Base-by-base conservation (phyloP, 2,329 filamentous ascomycete genomes). In the Alternaria ventricosa region DNA sequence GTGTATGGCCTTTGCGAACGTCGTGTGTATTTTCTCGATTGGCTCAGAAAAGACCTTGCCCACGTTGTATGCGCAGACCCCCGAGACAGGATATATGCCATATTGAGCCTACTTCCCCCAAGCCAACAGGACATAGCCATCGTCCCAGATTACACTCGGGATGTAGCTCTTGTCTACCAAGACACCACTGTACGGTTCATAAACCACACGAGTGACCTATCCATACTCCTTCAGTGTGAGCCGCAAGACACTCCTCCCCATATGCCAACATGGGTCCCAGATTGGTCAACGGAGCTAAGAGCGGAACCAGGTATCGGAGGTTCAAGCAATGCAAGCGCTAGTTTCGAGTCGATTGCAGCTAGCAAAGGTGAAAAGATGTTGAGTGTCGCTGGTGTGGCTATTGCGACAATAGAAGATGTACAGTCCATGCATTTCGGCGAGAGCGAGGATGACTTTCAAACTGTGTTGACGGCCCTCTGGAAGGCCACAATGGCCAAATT, bases 1-100 rank as follows among this genome's bases (percentile, higher is more conserved):
- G 7, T n/a, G 3, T 15, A 8, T 1, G 2, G 0, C 3, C 15
- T n/a, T 6, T 36, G 30, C 30, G 0, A 0, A 3, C 0, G 1
- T 0, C 12, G 12, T 1, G 1, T 15, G 8, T 33, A 33, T 8
- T 4, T 0, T n/a, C 4, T 41, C 4, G n/a, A n/a, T n/a, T n/a
- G n/a, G n/a, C n/a, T n/a, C n/a, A n/a, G n/a, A n/a, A n/a, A n/a
- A n/a, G 2, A 10, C 0, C 33, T 41, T 18, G 15, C 8, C 4
- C 4, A 10, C 0, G 9, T 10, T 3, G 33, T 6, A 5, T 41
- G 36, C 36, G 2, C 36, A 11, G 36, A 41, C n/a, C 36, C 9
- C 2, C 36, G 36, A 2, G 36, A 41, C 9, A 41, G 3, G 9
- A 41, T 41, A 18, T 41, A 41, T 41, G 36, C 8, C 9, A 6